Evolutionary conservation across 768 basidiomycete species (phyloP).

Genomic region (Leucogyrophana mollusca): DNA sequence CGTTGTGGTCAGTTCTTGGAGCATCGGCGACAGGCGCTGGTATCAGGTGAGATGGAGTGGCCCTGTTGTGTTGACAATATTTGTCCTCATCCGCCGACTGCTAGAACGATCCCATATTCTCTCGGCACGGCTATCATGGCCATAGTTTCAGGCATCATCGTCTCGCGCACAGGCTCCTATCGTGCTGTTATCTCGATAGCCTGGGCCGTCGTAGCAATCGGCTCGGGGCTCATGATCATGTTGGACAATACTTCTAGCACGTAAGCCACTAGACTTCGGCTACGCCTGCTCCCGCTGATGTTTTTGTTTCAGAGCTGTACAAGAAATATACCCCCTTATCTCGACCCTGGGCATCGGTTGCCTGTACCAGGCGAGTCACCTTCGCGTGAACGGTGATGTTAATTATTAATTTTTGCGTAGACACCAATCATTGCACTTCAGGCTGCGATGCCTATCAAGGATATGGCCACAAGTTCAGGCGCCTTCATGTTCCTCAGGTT

Average conservation of each 20-base stretch:
- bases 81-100: slow-evolving; percentile 1
- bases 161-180: slow-evolving; percentile 59
- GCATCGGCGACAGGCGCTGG: slow-evolving; percentile 71
- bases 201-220: slow-evolving; percentile 56
- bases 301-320: slow-evolving; percentile 45
- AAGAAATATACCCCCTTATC: slow-evolving; percentile 64
- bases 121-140: slow-evolving; percentile 56
- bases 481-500: slow-evolving; percentile 72
- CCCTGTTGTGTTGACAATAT: not conserved
- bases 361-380: slow-evolving; percentile 49
- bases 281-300: slow-evolving; percentile 1
- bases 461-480: slow-evolving; percentile 81
- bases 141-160: slow-evolving; percentile 52
- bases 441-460: slow-evolving; percentile 83
- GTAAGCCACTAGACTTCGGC: slow-evolving; percentile 26
- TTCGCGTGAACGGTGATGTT: not conserved
- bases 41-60: slow-evolving; percentile 46
- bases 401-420: slow-evolving; percentile 28
- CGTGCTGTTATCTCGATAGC: slow-evolving; percentile 61
- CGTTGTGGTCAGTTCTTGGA: slow-evolving; percentile 53
- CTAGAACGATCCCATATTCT: slow-evolving; percentile 74
- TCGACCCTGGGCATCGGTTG: slow-evolving; percentile 65
- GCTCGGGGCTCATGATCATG: slow-evolving; percentile 72
- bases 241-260: slow-evolving; percentile 55
- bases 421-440: slow-evolving; percentile 73